Base-by-base conservation (phyloP, 768 basidiomycete genomes). In the Leccinum uliginosum region DNA sequence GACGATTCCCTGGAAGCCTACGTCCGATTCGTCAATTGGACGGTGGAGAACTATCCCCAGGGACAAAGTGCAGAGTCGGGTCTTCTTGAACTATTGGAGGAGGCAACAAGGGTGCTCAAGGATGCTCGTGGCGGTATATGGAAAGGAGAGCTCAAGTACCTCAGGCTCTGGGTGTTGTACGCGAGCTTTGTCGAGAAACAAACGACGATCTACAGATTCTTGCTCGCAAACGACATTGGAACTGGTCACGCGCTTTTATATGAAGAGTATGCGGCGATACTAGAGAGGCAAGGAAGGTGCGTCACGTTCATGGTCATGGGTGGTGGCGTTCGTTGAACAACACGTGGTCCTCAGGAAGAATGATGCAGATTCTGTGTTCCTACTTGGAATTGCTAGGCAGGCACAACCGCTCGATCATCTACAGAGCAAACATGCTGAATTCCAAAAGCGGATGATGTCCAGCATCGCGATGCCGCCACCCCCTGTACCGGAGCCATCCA, bases 91-190 rank as follows among this genome's bases (percentile, higher is more conserved):
- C 78, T 98, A 3, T 74, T 99, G 7, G 97, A 99, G 68, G 90
- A 93, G 66, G 91, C 93, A 15, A 97, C 97, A 1, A 78, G 94
- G 30, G 81, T 86, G 8, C 80, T 98, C 66, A 86, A 93, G 63
- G 85, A 87, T 63, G 77, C 91, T 63, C 78, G 86, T 52, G 85
- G 79, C 26, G 85, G 87, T 0, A 77, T 77, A 59, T 98, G 92
- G 83, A 81, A 80, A 64, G 80, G 77, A 54, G 93, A 98, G 66
- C 67, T 91, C 57, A 85, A 90, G 56, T 97, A 98, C 71, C 80
- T 98, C 54, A 93, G 93, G 67, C 76, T 98, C 15, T 99, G 97
- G 97, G 78, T 93, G 51, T 82, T 93, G 48, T 99, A 98, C 70
- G 90, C 95, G 15, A 86, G 85, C 69, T 89, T 91, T 68, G 92